Evolutionary conservation across 1,284 basidiomycete genomes (phyloP).

Genomic region (Trichosporon ovoides): DNA sequence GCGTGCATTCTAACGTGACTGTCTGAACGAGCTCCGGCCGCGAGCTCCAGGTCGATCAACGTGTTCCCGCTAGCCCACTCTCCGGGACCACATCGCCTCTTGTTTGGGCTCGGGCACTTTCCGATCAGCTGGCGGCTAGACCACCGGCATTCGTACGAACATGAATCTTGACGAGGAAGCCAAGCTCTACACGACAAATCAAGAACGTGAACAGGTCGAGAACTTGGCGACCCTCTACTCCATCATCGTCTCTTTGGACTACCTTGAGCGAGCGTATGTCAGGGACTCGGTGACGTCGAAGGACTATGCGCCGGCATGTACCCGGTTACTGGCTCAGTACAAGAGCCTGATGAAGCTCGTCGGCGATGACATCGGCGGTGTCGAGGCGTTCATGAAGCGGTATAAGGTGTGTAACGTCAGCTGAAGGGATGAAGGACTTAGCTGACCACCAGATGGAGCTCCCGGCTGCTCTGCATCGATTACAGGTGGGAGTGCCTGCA

Average conservation of each 20-base stretch:
- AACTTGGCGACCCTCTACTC: constrained; percentile 85
- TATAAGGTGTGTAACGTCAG: constrained; percentile 79
- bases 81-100: no score
- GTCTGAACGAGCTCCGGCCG: neutral
- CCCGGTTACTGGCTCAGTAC: constrained; percentile 87
- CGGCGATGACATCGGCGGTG: constrained; percentile 69
- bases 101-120: no score
- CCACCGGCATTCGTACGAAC: neutral
- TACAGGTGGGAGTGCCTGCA: constrained; percentile 89
- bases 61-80: neutral
- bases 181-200: constrained; percentile 77
- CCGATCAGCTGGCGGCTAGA: neutral
- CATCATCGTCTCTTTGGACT: constrained; percentile 85
- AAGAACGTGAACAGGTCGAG: constrained; percentile 83
- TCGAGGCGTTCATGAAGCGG: constrained; percentile 85
- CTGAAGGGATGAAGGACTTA: no score
- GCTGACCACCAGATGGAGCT: constrained; percentile 71
- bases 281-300: constrained; percentile 83
- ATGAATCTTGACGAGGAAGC: constrained; percentile 78
- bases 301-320: constrained; percentile 96
- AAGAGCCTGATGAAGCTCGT: constrained; percentile 95
- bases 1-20: neutral
- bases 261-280: constrained; percentile 91
- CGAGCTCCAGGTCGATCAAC: neutral
- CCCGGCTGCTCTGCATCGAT: constrained; percentile 81